Evolutionary conservation across 2,329 filamentous ascomycete genomes (phyloP), one percentile per base, ranked within the genome.

Genomic region (Harringtonia lauricola): DNA sequence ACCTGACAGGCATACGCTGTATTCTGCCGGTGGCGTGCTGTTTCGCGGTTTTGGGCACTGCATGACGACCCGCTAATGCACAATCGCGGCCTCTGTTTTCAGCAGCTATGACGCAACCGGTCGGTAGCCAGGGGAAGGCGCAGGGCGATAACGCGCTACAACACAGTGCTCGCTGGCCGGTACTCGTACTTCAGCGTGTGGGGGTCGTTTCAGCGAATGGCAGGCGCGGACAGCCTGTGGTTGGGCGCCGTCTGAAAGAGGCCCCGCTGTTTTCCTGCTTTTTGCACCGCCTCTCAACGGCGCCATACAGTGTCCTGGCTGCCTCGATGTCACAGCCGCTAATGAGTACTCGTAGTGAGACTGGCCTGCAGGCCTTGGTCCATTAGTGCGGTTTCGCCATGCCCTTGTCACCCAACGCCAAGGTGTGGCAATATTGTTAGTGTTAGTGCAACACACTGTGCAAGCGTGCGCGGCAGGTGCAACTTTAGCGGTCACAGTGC

Each of bases 331-430:
- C 38, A n/a, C 38, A 13, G 26, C 26, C 38, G 38, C 38, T 40
- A 40, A n/a, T n/a, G n/a, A n/a, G n/a, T n/a, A 24, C 7, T 6
- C 26, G 31, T 40, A 40, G 38, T 40, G 38, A 40, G 38, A 40
- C 38, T 10, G 38, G 7, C 13, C 28, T 21, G 17, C 39, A 24
- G 9, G 34, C 19, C 19, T 37, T 37, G 24, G 19, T 7, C 19
- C 8, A 9, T 13, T 37, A 37, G 36, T 37, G 36, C 36, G 19
- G 36, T 35, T 35, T 35, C 15, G 33, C 15, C 33, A 3, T 10
- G 15, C 33, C n/a, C 33, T 35, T 17, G 24, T 26, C 24, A 26
- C 24, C 24, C 6, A 10, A 26, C n/a, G 36, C 36, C 36, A 37
- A 37, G 36, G 15, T 14, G 36, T 37, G 36, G 36, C 36, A 26